These are phyloP conservation scores for Cicer chorassanicum DNA, from an alignment of 306 rosid species.

Conservation along the genomic window DNA sequence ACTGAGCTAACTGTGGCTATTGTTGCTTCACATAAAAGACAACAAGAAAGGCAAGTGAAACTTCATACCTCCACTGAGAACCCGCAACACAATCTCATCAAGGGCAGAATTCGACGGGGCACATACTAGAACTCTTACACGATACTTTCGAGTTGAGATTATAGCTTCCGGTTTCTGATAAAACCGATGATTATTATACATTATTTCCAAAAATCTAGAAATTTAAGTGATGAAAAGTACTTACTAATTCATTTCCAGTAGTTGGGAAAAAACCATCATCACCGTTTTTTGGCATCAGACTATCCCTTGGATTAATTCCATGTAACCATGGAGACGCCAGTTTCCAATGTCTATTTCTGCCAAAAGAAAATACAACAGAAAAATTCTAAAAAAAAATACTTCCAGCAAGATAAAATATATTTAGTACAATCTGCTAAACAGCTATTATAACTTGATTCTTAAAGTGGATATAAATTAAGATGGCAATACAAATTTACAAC, in stretches of 20 bases:
- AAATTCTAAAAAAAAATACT: conserved; percentile 26
- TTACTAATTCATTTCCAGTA: conserved; percentile 80
- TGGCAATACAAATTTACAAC: neutral
- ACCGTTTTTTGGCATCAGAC: conserved; percentile 77
- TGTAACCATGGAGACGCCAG: conserved; percentile 80
- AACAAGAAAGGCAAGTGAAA: conserved; percentile 39
- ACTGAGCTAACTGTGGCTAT: conserved; percentile 11
- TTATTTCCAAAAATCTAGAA: conserved; percentile 35
- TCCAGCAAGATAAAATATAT: conserved; percentile 22
- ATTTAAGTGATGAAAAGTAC: conserved; percentile 20
- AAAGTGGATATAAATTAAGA: conserved; percentile 19
- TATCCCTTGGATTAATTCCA: conserved; percentile 76
- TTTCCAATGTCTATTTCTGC: conserved; percentile 72
- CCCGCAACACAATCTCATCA: conserved; percentile 94
- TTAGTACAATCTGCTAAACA: conserved; percentile 19
- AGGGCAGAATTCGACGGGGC: conserved; percentile 98
- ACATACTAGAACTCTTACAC: conserved; percentile 85
- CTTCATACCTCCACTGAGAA: conserved; percentile 70
- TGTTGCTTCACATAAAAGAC: conserved; percentile 36
- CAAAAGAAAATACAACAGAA: conserved; percentile 40
- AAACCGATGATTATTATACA: conserved; percentile 47
- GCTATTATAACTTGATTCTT: conserved; percentile 7
- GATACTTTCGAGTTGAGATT: conserved; percentile 86
- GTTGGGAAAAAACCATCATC: conserved; percentile 90
- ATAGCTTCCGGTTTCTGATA: conserved; percentile 85